Percentiles rank a stretch among this genome's conserved stretches.
Evolutionary conservation across 2,329 filamentous ascomycete species (phyloP).

Genomic region (Cladosporium sp.): DNA sequence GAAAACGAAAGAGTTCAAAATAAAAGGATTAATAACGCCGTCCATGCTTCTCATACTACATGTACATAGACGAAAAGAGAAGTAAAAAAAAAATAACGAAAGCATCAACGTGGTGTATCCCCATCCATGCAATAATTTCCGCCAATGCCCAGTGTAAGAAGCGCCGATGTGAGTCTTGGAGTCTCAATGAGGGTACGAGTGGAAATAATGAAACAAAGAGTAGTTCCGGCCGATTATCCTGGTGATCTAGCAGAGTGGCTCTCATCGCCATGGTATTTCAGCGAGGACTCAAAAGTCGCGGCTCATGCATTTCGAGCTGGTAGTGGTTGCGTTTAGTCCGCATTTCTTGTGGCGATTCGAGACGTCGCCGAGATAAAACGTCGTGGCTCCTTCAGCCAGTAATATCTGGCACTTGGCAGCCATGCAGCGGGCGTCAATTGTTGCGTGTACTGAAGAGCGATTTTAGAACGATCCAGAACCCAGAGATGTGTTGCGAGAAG

Average conservation of each 20-base stretch:
- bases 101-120: slow-evolving; percentile 6
- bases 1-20: neutral
- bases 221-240: neutral
- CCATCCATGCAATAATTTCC: neutral
- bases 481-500: neutral
- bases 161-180: neutral
- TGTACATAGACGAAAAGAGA: neutral
- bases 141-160: neutral
- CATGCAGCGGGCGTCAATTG: neutral
- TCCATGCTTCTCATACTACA: slow-evolving; percentile 1
- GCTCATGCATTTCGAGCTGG: neutral
- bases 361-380: neutral
- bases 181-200: neutral
- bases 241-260: neutral
- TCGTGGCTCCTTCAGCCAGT: neutral
- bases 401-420: neutral
- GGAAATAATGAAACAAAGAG: neutral
- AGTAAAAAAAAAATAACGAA: neutral
- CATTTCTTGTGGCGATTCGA: neutral
- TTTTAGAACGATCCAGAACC: neutral
- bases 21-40: neutral
- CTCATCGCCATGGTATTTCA: neutral
- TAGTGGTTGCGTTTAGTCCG: neutral
- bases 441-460: neutral
- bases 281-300: neutral